These are phyloP conservation scores for Melanopsichium pennsylvanicum DNA, from an alignment of 1,284 basidiomycete species.

Conservation along the genomic window DNA sequence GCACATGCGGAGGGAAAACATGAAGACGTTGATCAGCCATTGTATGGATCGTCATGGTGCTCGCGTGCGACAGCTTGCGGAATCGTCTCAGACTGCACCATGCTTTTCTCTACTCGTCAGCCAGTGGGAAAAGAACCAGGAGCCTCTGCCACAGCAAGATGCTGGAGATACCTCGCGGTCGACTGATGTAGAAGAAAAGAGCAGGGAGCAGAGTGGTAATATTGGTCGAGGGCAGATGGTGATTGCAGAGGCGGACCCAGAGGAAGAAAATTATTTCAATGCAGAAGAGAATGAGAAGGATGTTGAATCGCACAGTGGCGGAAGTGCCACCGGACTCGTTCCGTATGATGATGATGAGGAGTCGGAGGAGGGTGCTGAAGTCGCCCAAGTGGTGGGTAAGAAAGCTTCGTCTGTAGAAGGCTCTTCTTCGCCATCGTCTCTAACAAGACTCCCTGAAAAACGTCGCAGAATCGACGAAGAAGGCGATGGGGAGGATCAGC, in stretches of 20 bases:
- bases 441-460: conserved; percentile 72
- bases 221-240: conserved; percentile 47
- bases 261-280: conserved; percentile 89
- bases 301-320: conserved; percentile 66
- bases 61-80: conserved; percentile 74
- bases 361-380: neutral
- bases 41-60: conserved; percentile 81
- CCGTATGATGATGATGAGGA: conserved; percentile 71
- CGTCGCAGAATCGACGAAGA: conserved; percentile 42
- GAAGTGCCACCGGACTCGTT: conserved; percentile 72
- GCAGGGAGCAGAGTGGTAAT: conserved; percentile 42
- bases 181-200: conserved; percentile 13
- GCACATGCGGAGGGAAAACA: conserved; percentile 77
- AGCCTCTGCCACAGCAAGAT: conserved; percentile 64
- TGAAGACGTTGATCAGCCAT: conserved; percentile 82
- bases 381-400: conserved; percentile 7
- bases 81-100: conserved; percentile 73
- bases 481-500: conserved; percentile 39
- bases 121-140: conserved; percentile 90
- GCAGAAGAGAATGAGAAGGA: conserved; percentile 73
- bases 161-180: conserved; percentile 7
- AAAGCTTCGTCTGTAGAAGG: conserved; percentile 55
- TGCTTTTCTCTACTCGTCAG: conserved; percentile 78
- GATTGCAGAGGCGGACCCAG: conserved; percentile 72
- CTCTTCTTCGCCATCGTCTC: conserved; percentile 63